Evolutionary conservation across 2,329 filamentous ascomycete species (phyloP).

Genomic region (Botrytis galanthina): DNA sequence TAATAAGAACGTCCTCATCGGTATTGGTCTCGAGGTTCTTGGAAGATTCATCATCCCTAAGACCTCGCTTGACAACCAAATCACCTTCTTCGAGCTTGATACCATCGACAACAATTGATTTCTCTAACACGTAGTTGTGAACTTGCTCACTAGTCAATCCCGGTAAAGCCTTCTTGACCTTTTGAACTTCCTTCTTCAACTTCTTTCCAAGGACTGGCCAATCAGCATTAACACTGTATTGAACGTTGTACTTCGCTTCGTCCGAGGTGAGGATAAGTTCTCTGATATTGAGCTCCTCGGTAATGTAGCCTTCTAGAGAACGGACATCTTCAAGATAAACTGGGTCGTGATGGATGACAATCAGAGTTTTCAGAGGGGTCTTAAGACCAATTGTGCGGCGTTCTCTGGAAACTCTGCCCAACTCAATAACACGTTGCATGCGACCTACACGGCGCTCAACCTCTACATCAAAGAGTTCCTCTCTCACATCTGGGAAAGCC

Average conservation of each 20-base stretch:
- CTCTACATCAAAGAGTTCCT: conserved; percentile 81
- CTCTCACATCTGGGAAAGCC: conserved; percentile 80
- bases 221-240: conserved; percentile 86
- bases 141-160: conserved; percentile 76
- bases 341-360: conserved; percentile 81
- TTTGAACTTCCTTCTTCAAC: conserved; percentile 89
- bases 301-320: conserved; percentile 83
- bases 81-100: conserved; percentile 82
- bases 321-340: conserved; percentile 84
- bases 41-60: conserved; percentile 69
- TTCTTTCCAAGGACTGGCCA: conserved; percentile 96
- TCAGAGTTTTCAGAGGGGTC: conserved; percentile 82
- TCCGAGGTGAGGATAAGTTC: conserved; percentile 82
- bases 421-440: conserved; percentile 95
- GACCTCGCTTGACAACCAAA: conserved; percentile 74
- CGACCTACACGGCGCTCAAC: conserved; percentile 83
- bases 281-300: conserved; percentile 86
- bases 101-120: conserved; percentile 78
- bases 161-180: conserved; percentile 88
- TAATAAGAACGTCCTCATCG: conserved; percentile 84
- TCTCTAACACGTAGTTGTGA: conserved; percentile 70
- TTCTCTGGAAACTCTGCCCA: conserved; percentile 83
- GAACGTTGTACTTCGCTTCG: conserved; percentile 86
- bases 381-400: conserved; percentile 82
- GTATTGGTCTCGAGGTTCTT: conserved; percentile 82